Percentiles rank a stretch among this genome's conserved stretches.
phyloP scores from a whole-genome alignment of 441 rosid species.

The Erodium moschatum region DNA sequence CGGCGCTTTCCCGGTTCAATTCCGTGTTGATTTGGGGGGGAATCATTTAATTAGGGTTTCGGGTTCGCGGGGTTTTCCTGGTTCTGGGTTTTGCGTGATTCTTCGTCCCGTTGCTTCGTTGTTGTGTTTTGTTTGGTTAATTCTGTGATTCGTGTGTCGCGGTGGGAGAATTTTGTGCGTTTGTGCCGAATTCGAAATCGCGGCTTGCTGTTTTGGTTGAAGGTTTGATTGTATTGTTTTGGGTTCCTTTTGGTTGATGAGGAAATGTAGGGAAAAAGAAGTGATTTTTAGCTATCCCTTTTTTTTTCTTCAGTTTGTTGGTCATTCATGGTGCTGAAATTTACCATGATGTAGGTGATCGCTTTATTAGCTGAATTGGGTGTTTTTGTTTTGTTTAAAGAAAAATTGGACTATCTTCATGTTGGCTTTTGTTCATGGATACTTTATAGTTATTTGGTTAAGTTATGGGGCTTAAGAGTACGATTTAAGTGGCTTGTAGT shows the following conservation, averaged over 20 bases:
- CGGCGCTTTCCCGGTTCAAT: slow-evolving; percentile 7
- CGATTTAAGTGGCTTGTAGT: background rate
- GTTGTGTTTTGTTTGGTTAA: background rate
- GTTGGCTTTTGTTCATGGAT: background rate
- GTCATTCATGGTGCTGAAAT: background rate
- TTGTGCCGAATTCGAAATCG: no score
- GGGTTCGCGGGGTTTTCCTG: background rate
- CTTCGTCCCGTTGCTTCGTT: background rate
- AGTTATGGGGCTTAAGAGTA: slow-evolving; percentile 9
- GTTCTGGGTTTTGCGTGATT: slow-evolving; percentile 8
- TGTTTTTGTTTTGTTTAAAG: background rate
- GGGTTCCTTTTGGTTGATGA: background rate
- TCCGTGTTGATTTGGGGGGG: background rate
- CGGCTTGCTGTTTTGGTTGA: background rate
- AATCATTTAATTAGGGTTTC: slow-evolving; percentile 21
- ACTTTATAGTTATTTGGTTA: background rate
- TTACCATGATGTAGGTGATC: background rate
- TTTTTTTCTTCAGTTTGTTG: background rate
- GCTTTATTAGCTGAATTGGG: slow-evolving; percentile 1
- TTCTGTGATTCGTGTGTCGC: background rate
- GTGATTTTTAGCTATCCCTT: background rate
- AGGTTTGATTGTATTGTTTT: background rate
- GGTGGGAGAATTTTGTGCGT: slow-evolving; percentile 1
- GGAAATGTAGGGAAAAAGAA: background rate
- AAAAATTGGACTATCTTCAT: background rate